Evolutionary conservation across 2,329 filamentous ascomycete species (phyloP).

Genomic region (Nothophaeocryptopus gaeumannii): DNA sequence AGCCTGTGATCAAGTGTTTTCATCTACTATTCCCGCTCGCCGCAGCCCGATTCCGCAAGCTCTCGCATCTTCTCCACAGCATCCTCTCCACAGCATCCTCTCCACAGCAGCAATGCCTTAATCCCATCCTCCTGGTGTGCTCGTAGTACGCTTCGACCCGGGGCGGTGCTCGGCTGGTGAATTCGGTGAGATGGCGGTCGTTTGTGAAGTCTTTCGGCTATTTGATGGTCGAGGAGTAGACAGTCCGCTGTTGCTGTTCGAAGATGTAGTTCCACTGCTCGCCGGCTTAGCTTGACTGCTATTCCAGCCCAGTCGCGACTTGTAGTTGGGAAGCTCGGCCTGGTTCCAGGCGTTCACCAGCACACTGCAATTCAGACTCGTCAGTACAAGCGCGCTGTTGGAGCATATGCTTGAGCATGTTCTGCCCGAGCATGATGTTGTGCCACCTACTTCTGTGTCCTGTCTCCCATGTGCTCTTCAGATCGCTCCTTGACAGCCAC

Average conservation of each 20-base stretch:
- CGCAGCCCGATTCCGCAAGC: no score
- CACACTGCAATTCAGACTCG: constrained; percentile 29
- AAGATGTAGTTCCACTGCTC: no score
- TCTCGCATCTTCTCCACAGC: no score
- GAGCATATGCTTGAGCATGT: not conserved
- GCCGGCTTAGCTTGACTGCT: not conserved
- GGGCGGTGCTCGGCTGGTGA: constrained; percentile 13
- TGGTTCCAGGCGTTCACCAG: constrained; percentile 53
- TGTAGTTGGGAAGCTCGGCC: constrained; percentile 37
- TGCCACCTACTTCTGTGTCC: constrained; percentile 58
- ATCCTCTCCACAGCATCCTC: no score
- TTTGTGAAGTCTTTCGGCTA: no score
- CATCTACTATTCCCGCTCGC: no score
- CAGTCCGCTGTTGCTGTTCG: no score
- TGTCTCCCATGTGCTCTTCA: constrained; percentile 69
- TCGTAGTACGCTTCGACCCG: constrained; percentile 10
- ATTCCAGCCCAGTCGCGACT: constrained; percentile 36
- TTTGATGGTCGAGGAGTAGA: no score
- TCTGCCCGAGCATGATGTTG: not conserved
- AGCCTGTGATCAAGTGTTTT: no score
- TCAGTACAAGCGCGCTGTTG: not conserved
- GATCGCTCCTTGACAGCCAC: constrained; percentile 68
- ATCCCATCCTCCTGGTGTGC: constrained; percentile 16
- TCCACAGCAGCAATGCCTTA: no score
- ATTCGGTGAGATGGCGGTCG: not conserved